Evolutionary conservation across 2,329 filamentous ascomycete genomes (phyloP), one percentile per base, ranked within the genome.

Genomic region (Diaporthe citrichinensis): DNA sequence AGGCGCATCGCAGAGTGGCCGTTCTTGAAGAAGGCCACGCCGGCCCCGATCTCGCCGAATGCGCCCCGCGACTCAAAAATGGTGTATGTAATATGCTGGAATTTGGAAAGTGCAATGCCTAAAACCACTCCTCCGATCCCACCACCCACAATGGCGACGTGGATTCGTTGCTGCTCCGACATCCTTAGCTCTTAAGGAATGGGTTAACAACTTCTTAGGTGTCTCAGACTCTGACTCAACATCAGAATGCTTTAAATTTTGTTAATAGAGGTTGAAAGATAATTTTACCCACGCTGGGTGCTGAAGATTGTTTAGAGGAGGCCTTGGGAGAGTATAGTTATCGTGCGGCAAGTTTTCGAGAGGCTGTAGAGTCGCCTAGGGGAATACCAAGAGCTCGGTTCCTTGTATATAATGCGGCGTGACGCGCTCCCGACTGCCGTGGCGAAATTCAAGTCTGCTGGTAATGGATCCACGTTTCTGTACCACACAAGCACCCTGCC

Each of bases 41-140:
- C 68, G 34, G 68, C 68, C 25, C 68, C 68, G 53, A 72, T 72
- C 2, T 72, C 68, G 53, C 68, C 68, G 39, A 57, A 72, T 41
- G 68, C n/a, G 23, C 34, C 34, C 7, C 68, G 68, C 25, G 68
- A 39, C 55, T 72, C 68, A 10, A n/a, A 59, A n/a, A 72, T 72
- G 51, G 68, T 72, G 36, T n/a, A 57, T 34, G 49, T 58, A 15
- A 72, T 55, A 39, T 72, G 68, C 51, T 55, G 28, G 34, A 57
- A 58, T n/a, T 59, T 72, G 68, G 68, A 49, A 10, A 72, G 68
- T 44, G 68, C 68, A 10, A 72, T 59, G 1, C 51, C 68, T 23
- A 72, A 46, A 31, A 58, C 53, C 17, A 72, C 49, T 28, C 68
- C 68, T n/a, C 68, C 68, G 31, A 72, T 55, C 10, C 68, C 68